Evolutionary conservation across 345 rosid genomes (phyloP).

Genomic region (Garcia nutans): DNA sequence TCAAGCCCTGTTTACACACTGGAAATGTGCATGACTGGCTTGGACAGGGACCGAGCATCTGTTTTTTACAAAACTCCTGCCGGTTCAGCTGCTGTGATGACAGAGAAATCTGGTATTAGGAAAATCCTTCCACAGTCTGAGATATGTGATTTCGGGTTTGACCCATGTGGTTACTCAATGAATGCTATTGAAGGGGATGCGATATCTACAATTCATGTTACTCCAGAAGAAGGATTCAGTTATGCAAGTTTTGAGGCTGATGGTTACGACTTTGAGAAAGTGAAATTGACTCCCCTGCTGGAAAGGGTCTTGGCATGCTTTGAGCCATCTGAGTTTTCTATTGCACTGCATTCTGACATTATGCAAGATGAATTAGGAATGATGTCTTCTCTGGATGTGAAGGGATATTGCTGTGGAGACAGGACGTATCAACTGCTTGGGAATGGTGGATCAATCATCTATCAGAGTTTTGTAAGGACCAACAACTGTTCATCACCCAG

Average conservation of each 20-base stretch:
- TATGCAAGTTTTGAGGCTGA: conserved; percentile 82
- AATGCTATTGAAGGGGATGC: conserved; percentile 70
- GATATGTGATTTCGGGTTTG: conserved; percentile 74
- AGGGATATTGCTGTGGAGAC: conserved; percentile 51
- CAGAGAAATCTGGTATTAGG: conserved; percentile 64
- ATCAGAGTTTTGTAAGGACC: conserved; percentile 43
- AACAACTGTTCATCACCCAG: conserved; percentile 44
- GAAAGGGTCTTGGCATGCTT: conserved; percentile 63
- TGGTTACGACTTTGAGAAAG: conserved; percentile 47
- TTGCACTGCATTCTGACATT: conserved; percentile 56
- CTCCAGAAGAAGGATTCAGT: conserved; percentile 78
- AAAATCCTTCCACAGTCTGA: conserved; percentile 62
- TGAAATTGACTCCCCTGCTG: conserved; percentile 43
- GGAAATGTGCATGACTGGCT: conserved; percentile 89
- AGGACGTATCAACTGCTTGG: conserved; percentile 51
- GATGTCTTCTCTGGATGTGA: conserved; percentile 37
- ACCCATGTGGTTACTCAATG: conserved; percentile 86
- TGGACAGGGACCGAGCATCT: conserved; percentile 56
- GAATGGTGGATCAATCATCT: conserved; percentile 52
- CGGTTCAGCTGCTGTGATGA: conserved; percentile 52
- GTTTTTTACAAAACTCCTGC: conserved; percentile 59
- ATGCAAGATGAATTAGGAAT: conserved; percentile 18
- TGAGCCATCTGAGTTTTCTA: conserved; percentile 54
- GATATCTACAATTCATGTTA: conserved; percentile 73
- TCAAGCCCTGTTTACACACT: conserved; percentile 46